These are phyloP conservation scores for Grigorovia yakushimaensis DNA, from an alignment of 805 yeast genomes.

Conservation along the genomic window DNA sequence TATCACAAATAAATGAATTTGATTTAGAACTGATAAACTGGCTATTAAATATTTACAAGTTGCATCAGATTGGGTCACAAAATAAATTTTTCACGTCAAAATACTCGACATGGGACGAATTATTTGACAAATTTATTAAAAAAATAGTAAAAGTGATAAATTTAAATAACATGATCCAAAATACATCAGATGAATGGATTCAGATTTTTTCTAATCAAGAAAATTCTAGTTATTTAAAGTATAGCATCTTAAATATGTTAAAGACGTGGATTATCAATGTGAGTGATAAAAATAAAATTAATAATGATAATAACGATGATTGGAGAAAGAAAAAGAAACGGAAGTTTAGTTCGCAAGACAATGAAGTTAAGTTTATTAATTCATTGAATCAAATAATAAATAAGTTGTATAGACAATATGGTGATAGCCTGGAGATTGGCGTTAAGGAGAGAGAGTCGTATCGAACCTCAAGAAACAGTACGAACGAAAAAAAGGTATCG, in stretches of 20 bases:
- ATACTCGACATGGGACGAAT: slow-evolving; percentile 10
- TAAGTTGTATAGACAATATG: slow-evolving; percentile 1
- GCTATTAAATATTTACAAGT: slow-evolving; percentile 6
- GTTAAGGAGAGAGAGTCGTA: not conserved
- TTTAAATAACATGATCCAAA: slow-evolving; percentile 6
- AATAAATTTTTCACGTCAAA: slow-evolving; percentile 1
- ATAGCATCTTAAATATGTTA: not conserved
- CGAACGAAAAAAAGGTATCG: not conserved
- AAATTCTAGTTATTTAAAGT: not conserved
- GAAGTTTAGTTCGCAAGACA: slow-evolving; percentile 5
- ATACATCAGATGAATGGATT: not conserved
- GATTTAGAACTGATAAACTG: slow-evolving; percentile 11
- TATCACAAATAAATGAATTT: slow-evolving; percentile 12
- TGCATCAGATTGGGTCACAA: not conserved
- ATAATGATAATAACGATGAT: slow-evolving; percentile 3
- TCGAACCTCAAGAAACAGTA: not conserved
- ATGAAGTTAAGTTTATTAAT: slow-evolving; percentile 2
- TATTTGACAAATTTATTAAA: slow-evolving; percentile 9
- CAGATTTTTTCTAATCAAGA: slow-evolving; percentile 6
- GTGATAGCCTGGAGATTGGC: not conserved
- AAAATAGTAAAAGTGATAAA: slow-evolving; percentile 9
- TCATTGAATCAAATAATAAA: not conserved
- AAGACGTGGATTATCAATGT: not conserved
- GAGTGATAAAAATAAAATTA: not conserved
- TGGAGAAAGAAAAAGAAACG: slow-evolving; percentile 18